These are phyloP conservation scores for Pseudogymnoascus sp. DNA, from an alignment of 2,329 filamentous ascomycete genomes.

Conservation along the genomic window DNA sequence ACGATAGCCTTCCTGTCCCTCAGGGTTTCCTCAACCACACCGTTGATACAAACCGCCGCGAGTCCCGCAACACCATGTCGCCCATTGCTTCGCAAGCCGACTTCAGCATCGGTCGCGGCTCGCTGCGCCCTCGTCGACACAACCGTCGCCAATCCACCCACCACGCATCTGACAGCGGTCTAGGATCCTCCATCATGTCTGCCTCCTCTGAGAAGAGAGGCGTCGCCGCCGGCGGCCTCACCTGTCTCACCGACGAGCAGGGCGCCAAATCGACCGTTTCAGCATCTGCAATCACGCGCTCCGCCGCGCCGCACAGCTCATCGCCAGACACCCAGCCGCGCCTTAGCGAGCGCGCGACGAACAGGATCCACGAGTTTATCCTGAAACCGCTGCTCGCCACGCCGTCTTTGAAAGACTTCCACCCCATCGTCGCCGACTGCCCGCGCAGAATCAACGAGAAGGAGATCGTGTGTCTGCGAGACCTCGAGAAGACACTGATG, in stretches of 20 bases:
- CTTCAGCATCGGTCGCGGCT: constrained; percentile 39
- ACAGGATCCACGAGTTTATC: constrained; percentile 72
- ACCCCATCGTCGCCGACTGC: constrained; percentile 68
- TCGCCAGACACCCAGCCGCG: constrained; percentile 44
- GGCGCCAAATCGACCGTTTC: constrained; percentile 35
- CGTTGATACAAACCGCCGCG: constrained; percentile 36
- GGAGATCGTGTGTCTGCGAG: constrained; percentile 82
- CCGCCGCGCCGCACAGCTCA: constrained; percentile 41
- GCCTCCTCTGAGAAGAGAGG: constrained; percentile 43
- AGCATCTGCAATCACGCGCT: constrained; percentile 53
- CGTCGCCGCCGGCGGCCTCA: constrained; percentile 30
- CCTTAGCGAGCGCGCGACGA: constrained; percentile 61
- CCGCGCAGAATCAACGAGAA: constrained; percentile 73
- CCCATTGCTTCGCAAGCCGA: constrained; percentile 33
- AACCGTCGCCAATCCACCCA: constrained; percentile 49
- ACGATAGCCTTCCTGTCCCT: constrained; percentile 53
- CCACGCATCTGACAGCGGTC: constrained; percentile 77
- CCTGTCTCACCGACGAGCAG: constrained; percentile 26
- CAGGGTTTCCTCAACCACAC: constrained; percentile 50
- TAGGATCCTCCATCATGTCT: constrained; percentile 72
- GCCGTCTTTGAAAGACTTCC: constrained; percentile 67
- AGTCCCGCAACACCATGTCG: constrained; percentile 25
- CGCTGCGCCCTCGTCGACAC: constrained; percentile 43
- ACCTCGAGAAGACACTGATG: constrained; percentile 88
- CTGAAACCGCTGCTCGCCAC: constrained; percentile 71